Conservation (phyloP, 2,329 filamentous ascomycete species). For the Onygena corvina region DNA sequence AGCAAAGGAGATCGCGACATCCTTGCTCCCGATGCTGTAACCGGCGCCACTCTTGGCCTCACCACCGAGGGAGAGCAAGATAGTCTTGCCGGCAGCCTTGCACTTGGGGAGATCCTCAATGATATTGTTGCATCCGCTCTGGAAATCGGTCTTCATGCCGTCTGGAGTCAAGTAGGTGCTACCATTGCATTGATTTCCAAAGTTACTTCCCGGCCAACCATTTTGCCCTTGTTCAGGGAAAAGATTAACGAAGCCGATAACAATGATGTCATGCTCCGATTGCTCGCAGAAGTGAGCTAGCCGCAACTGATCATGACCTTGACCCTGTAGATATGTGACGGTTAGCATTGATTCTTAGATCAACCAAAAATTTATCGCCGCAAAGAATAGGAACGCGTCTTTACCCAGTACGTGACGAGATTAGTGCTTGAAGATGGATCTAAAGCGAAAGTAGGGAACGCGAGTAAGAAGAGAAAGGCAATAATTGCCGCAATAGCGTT, state of each 20-base stretch:
- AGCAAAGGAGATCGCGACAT: slow-evolving; percentile 36
- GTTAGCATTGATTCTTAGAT: not conserved
- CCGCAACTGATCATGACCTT: slow-evolving; percentile 39
- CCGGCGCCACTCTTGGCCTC: slow-evolving; percentile 19
- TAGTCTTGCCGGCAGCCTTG: slow-evolving; percentile 33
- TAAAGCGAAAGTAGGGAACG: slow-evolving; percentile 28
- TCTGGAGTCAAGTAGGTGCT: slow-evolving; percentile 29
- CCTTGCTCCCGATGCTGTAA: slow-evolving; percentile 34
- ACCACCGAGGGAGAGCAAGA: slow-evolving; percentile 40
- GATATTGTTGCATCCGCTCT: slow-evolving; percentile 35
- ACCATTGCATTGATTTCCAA: slow-evolving; percentile 43
- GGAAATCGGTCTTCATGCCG: slow-evolving; percentile 31
- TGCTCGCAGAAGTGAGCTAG: slow-evolving; percentile 43
- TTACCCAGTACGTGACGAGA: slow-evolving; percentile 43
- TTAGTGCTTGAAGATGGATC: slow-evolving; percentile 35
- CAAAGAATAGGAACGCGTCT: slow-evolving; percentile 9
- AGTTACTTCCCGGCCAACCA: slow-evolving; percentile 43
- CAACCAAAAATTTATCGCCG: no score
- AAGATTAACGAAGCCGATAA: slow-evolving; percentile 43
- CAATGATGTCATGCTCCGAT: slow-evolving; percentile 43
- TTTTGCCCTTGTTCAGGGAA: slow-evolving; percentile 39
- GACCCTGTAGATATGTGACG: slow-evolving; percentile 32
- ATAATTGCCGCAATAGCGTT: slow-evolving; percentile 27
- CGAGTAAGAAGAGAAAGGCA: slow-evolving; percentile 23
- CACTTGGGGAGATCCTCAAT: slow-evolving; percentile 32